Evolutionary conservation across 2,329 filamentous ascomycete species (phyloP).

Genomic region (Cadophora malorum): DNA sequence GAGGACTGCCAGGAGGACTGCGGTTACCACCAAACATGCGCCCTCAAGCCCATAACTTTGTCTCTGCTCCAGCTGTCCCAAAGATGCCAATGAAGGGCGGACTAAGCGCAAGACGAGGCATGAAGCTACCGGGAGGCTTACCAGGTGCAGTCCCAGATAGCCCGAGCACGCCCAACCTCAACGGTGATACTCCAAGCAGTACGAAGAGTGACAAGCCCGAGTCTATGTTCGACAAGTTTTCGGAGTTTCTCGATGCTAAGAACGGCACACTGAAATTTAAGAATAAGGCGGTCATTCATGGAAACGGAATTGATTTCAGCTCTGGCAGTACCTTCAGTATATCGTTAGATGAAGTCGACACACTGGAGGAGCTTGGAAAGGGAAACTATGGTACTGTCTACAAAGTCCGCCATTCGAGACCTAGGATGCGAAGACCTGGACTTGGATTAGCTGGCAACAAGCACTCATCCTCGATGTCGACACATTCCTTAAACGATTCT

Average conservation of each 20-base stretch:
- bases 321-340: conserved; percentile 91
- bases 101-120: conserved; percentile 70
- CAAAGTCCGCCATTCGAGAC: conserved; percentile 87
- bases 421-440: conserved; percentile 62
- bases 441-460: conserved; percentile 58
- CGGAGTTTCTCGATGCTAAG: conserved; percentile 88
- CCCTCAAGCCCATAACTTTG: conserved; percentile 51
- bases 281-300: conserved; percentile 88
- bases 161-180: conserved; percentile 30
- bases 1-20: conserved; percentile 53
- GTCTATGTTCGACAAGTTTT: conserved; percentile 69
- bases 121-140: conserved; percentile 60
- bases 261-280: conserved; percentile 92
- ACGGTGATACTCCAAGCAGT: conserved; percentile 31
- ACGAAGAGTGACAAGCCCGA: conserved; percentile 39
- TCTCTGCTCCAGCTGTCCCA: conserved; percentile 59
- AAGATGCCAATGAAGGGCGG: conserved; percentile 52
- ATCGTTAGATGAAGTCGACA: conserved; percentile 94
- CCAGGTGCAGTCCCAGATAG: conserved; percentile 37
- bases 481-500: conserved; percentile 44
- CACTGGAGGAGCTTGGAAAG: conserved; percentile 91
- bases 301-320: conserved; percentile 89
- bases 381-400: conserved; percentile 99
- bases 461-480: conserved; percentile 46
- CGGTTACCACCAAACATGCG: conserved; percentile 53